A percentile compares a stretch with the other conserved stretches of the same genome.
Evolutionary conservation across 805 yeast genomes (phyloP).

Genomic region (Metschnikowia kofuensis): DNA sequence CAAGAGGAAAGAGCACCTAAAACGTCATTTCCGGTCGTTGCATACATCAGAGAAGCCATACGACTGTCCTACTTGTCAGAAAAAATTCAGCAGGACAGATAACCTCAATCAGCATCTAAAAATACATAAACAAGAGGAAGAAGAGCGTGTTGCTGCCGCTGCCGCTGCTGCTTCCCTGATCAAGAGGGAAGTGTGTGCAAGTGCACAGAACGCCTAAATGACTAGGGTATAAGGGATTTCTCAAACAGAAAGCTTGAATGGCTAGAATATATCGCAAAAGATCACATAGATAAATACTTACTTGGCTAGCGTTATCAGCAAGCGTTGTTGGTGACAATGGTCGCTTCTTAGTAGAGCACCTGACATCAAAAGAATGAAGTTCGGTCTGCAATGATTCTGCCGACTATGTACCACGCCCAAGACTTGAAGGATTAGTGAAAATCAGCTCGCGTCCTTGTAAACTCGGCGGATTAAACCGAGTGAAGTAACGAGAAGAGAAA

Average conservation of each 20-base stretch:
- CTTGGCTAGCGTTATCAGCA: no score
- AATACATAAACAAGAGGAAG: conserved; percentile 40
- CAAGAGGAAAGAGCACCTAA: conserved; percentile 74
- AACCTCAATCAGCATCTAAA: conserved; percentile 66
- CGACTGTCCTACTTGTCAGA: conserved; percentile 57
- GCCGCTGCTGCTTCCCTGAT: neutral
- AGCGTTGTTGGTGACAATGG: no score
- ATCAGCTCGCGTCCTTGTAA: no score
- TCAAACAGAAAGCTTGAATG: neutral
- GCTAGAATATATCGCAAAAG: neutral
- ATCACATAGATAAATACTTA: no score
- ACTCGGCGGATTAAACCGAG: neutral
- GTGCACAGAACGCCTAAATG: neutral
- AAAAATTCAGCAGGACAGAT: conserved; percentile 65
- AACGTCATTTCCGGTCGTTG: conserved; percentile 68
- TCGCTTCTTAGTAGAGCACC: neutral
- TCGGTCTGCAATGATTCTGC: neutral
- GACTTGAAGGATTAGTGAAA: no score
- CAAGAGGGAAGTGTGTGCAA: no score
- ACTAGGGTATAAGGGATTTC: no score
- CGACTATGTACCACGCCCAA: no score
- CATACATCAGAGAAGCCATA: conserved; percentile 74
- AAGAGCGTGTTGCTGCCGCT: conserved; percentile 4
- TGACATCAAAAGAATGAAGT: neutral
- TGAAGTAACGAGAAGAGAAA: neutral